Evolutionary conservation across 2,329 filamentous ascomycete species (phyloP).

Genomic region (Simplicillium sp.): DNA sequence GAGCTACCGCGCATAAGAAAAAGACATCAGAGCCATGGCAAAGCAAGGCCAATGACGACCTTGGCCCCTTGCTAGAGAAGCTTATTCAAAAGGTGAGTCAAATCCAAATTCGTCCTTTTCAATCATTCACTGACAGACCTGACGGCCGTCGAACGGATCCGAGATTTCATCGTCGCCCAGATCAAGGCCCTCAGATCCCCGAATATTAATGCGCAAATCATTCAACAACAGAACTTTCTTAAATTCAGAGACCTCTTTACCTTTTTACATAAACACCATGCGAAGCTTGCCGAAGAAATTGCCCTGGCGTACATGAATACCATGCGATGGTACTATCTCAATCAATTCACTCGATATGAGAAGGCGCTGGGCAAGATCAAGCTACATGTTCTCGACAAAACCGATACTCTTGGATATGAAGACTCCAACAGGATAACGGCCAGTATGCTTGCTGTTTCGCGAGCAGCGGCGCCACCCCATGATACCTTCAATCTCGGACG

Average conservation of each 20-base stretch:
- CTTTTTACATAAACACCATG: slow-evolving; percentile 76
- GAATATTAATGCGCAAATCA: slow-evolving; percentile 93
- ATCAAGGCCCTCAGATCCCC: slow-evolving; percentile 91
- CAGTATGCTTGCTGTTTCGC: slow-evolving; percentile 40
- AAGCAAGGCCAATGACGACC: slow-evolving; percentile 71
- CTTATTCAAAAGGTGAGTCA: slow-evolving; percentile 63
- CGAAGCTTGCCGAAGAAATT: slow-evolving; percentile 80
- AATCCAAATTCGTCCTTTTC: neutral
- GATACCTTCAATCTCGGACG: slow-evolving; percentile 87
- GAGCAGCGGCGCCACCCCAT: slow-evolving; percentile 49
- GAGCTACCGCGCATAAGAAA: slow-evolving; percentile 61
- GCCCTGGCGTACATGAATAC: slow-evolving; percentile 92
- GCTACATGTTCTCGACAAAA: slow-evolving; percentile 72
- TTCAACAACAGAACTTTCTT: slow-evolving; percentile 87
- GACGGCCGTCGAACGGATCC: slow-evolving; percentile 81
- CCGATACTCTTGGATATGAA: slow-evolving; percentile 75
- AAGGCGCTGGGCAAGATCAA: slow-evolving; percentile 77
- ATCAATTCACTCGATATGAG: slow-evolving; percentile 82
- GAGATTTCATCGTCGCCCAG: slow-evolving; percentile 88
- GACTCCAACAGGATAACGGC: slow-evolving; percentile 54
- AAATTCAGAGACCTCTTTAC: slow-evolving; percentile 80
- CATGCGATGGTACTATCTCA: slow-evolving; percentile 96
- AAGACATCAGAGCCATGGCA: slow-evolving; percentile 50
- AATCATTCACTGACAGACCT: slow-evolving; percentile 6
- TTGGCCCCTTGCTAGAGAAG: slow-evolving; percentile 77